Base-by-base conservation (phyloP, 1,284 basidiomycete genomes). In the Caloboletus firmus region DNA sequence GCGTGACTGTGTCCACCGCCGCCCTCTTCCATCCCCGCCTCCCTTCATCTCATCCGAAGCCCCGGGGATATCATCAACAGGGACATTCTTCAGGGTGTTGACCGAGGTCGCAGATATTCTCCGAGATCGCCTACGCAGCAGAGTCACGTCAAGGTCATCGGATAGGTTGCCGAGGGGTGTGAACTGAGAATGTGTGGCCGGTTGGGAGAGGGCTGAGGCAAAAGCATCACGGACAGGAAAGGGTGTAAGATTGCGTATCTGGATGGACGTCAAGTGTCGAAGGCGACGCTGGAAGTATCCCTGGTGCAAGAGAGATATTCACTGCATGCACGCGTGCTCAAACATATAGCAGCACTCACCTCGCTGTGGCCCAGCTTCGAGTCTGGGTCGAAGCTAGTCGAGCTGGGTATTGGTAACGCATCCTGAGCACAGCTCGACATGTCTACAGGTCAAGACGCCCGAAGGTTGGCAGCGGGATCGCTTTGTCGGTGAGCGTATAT, bases 171-270 rank as follows among this genome's bases (percentile, higher is more conserved):
- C 81, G 55, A 78, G 75, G 17, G 77, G 66, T 4, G 75, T 80
- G 61, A 83, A 82, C 58, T 85, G 81, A 5, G 81, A 72, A 52
- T 79, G 77, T 62, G 82, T 78, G 4, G 81, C 75, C 5, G 86
- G 84, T 64, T 87, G 83, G 10, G 78, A 75, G 46, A 92, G 76
- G 18, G 87, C 85, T 26, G 87, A 86, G 13, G 89, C 83, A 56
- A 90, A 77, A 2, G 86, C 78, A 70, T 93, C 90, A 36, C 89
- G 82, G 40, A 81, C 79, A 37, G 91, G 89, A 67, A 89, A 90
- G 2, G 89, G 89, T 12, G 90, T 89, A 39, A 93, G 75, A 64
- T 93, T 93, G 57, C 85, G 82, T 58, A 93, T 76, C 72, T 90
- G 85, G 54, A 93, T 76, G 35, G 82, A 78, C 44, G 80, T 78